Base-by-base conservation (phyloP, 139 green algal genomes). In the Eudorina sp. region DNA sequence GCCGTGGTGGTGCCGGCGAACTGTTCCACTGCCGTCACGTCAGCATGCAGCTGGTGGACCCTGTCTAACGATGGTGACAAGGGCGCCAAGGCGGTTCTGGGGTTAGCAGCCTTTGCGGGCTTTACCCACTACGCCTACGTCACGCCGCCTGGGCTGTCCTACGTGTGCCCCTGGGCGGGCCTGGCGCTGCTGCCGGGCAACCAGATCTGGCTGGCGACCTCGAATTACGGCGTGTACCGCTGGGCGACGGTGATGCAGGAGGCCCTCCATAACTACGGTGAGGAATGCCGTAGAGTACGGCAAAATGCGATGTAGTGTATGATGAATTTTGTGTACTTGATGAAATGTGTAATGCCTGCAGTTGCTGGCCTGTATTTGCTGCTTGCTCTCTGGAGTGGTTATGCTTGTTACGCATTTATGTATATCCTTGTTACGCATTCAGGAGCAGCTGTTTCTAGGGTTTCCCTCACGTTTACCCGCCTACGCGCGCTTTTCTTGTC, bases 111-210 rank as follows among this genome's bases (percentile, higher is more conserved):
- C 1, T 85, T 45, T 8, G 7, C 38, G 13, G 21, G 21, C 19
- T 85, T 74, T 55, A 85, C 55, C 6, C 78, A 85, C 40, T 58
- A 40, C 38, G 55, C 58, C 9, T 85, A 85, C 55, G 41, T 85
- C 27, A 19, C 74, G 38, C 78, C 78, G 4, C 55, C 40, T 0
- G 78, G 78, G 3, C 23, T 85, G 29, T 40, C 53, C 38, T 4
- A 21, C 27, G n/a, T 74, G 11, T 85, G 78, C 78, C 18, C 48
- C 3, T 85, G 78, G 78, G 38, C 78, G 0, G 78, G 78, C 14
- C 78, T 85, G 78, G 78, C 78, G 27, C 78, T 85, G 78, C 38
- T 85, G 38, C 78, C 78, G 11, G 78, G 78, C 23, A 73, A 51
- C 55, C 78, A 85, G 16, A 73, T 60, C 16, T 85, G 78, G 78